A percentile compares a stretch with the other conserved stretches of the same genome.
These are phyloP conservation scores for Cryptosporidium baileyi DNA, from an alignment of 169 alveolate genomes.

Conservation along the genomic window DNA sequence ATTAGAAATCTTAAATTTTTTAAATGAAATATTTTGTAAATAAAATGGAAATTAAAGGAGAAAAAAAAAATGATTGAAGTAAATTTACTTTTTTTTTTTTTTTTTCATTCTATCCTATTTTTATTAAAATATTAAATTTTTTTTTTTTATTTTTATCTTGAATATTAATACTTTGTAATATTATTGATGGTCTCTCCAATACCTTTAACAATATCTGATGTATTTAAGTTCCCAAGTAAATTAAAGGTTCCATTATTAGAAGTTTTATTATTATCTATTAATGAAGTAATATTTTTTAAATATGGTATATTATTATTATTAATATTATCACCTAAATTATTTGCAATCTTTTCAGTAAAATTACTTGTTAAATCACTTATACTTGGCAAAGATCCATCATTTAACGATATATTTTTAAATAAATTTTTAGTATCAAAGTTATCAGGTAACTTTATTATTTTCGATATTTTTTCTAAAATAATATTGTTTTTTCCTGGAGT, in stretches of 20 bases:
- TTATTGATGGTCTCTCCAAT: constrained; percentile 7
- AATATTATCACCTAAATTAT: background rate
- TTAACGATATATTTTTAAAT: background rate
- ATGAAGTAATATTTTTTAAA: constrained; percentile 11
- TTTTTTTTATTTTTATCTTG: constrained; percentile 7
- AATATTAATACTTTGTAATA: background rate
- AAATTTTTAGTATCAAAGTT: constrained; percentile 2
- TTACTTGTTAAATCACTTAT: background rate
- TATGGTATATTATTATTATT: background rate
- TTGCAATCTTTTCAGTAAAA: constrained; percentile 17
- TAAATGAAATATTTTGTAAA: no score
- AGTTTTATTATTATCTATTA: background rate
- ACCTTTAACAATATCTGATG: constrained; percentile 34
- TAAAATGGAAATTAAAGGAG: no score
- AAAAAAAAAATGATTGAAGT: no score
- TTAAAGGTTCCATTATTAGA: background rate
- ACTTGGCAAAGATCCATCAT: background rate
- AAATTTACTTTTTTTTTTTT: no score
- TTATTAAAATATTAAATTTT: no score
- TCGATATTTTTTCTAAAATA: constrained; percentile 22
- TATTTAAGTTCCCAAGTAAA: constrained; percentile 11
- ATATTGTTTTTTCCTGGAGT: constrained; percentile 13
- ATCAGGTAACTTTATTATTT: constrained; percentile 5
- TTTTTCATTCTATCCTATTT: no score
- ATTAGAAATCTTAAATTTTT: no score